A percentile compares a stretch with the other conserved stretches of the same genome.
These are phyloP conservation scores for Ustilago loliicola DNA, from an alignment of 1,284 basidiomycete species.

Conservation along the genomic window DNA sequence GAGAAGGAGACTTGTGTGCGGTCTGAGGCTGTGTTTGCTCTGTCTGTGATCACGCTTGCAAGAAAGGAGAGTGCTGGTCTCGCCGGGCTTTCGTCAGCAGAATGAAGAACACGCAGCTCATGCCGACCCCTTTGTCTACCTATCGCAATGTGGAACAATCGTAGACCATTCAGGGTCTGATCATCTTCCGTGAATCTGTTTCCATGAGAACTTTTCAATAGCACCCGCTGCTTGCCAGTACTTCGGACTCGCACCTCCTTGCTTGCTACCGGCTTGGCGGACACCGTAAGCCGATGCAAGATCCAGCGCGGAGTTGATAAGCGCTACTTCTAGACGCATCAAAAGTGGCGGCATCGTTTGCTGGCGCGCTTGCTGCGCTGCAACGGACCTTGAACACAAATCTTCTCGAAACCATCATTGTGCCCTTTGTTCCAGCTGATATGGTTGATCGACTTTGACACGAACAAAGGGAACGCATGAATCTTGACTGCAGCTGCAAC, in stretches of 20 bases:
- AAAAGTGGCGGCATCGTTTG: background rate
- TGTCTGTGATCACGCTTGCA: background rate
- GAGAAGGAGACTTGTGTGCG: background rate
- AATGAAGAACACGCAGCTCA: background rate
- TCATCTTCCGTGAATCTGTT: background rate
- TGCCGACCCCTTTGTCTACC: background rate
- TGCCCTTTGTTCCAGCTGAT: constrained; percentile 9
- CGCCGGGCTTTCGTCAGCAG: background rate
- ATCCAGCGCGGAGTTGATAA: background rate
- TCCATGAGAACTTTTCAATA: background rate
- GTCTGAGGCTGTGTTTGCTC: background rate
- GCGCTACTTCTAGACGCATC: background rate
- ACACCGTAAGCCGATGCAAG: background rate
- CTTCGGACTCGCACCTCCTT: background rate
- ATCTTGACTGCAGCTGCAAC: background rate
- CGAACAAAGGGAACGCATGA: constrained; percentile 1
- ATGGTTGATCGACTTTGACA: background rate
- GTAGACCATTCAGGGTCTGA: background rate
- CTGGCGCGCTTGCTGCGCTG: background rate
- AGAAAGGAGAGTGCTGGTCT: background rate
- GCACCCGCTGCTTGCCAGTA: background rate
- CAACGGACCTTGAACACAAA: constrained; percentile 11
- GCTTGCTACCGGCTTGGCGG: background rate
- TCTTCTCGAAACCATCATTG: background rate
- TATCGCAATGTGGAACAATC: background rate